These are phyloP conservation scores for Silybum marianum DNA, from an alignment of 129 eudicot genomes.

Conservation along the genomic window DNA sequence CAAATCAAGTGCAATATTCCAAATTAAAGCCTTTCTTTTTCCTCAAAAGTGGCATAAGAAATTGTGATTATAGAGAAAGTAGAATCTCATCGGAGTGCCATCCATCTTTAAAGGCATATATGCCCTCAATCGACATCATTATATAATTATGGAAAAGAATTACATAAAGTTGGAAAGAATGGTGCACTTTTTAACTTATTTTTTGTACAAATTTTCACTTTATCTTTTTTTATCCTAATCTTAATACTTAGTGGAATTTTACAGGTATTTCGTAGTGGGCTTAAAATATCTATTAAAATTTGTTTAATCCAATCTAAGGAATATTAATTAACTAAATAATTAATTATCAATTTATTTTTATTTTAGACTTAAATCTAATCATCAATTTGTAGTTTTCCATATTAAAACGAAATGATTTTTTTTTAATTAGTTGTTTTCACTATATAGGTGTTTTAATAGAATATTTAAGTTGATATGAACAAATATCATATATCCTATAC, in stretches of 20 bases:
- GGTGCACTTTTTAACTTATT: slow-evolving; percentile 9
- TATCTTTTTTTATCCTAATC: slow-evolving; percentile 15
- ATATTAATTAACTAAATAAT: background rate
- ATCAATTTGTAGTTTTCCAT: background rate
- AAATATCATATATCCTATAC: too few relatives aligned
- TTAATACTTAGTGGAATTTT: slow-evolving; percentile 3
- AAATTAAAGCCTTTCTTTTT: slow-evolving; percentile 16
- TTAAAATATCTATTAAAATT: background rate
- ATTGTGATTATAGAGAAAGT: slow-evolving; percentile 32
- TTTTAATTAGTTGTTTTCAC: too few relatives aligned
- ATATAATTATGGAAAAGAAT: background rate
- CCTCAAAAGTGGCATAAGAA: slow-evolving; percentile 25
- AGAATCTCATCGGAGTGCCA: slow-evolving; percentile 33
- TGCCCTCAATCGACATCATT: slow-evolving; percentile 33
- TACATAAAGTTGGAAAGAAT: slow-evolving; percentile 7
- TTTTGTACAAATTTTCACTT: slow-evolving; percentile 14
- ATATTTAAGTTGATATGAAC: too few relatives aligned
- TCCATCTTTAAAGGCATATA: slow-evolving; percentile 39
- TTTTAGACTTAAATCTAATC: background rate
- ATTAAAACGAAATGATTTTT: too few relatives aligned
- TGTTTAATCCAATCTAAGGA: background rate
- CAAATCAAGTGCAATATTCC: background rate
- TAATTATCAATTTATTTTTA: background rate
- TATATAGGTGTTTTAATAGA: too few relatives aligned
- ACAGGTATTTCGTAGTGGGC: background rate